Evolutionary conservation across 1,139 yeast genomes (phyloP).

Genomic region (Suhomyces kunorum): DNA sequence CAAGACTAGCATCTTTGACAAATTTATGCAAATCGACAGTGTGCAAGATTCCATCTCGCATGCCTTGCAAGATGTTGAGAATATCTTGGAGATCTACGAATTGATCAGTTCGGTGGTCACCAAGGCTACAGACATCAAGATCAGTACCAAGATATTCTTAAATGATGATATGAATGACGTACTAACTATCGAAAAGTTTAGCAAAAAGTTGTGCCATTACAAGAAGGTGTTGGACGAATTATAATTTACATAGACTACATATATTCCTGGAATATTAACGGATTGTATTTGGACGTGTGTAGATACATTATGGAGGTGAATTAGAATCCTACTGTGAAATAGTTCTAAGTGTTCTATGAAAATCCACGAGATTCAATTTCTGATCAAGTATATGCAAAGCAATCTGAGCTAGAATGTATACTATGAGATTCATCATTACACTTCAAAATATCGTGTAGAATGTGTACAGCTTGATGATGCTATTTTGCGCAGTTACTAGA

Average conservation of each 20-base stretch:
- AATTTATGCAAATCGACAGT: constrained; percentile 29
- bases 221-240: constrained; percentile 47
- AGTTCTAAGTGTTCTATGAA: no score
- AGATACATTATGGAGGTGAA: not conserved
- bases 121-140: constrained; percentile 39
- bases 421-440: no score
- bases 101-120: constrained; percentile 39
- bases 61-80: constrained; percentile 29
- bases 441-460: no score
- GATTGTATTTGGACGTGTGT: not conserved
- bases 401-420: no score
- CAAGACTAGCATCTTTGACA: constrained; percentile 34
- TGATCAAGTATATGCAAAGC: no score
- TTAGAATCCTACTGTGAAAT: no score
- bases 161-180: constrained; percentile 31
- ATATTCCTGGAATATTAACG: constrained; percentile 1
- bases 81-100: constrained; percentile 36
- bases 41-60: constrained; percentile 31
- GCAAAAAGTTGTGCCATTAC: constrained; percentile 45
- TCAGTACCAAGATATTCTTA: constrained; percentile 42
- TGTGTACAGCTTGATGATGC: no score
- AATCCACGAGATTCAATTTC: no score
- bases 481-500: no score
- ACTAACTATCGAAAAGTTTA: constrained; percentile 36
- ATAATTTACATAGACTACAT: constrained; percentile 13